Evolutionary conservation across 371 early-diverging fungal genomes (phyloP), one percentile per base, ranked within the genome.

Genomic region (Saksenaea oblongispora): DNA sequence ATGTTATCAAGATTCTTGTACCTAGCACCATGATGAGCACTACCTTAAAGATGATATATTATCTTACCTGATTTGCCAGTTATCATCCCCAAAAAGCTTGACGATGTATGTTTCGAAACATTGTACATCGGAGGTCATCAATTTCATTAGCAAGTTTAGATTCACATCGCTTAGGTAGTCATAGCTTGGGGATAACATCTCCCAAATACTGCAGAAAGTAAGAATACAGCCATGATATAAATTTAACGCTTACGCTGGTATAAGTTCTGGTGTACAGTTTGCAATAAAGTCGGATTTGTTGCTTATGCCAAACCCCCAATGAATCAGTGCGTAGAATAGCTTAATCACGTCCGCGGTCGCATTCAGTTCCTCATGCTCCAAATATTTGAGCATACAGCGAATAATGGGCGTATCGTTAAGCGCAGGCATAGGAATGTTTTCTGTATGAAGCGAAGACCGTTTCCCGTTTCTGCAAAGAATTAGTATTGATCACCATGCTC

Each of bases 21-120:
- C 54, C 83, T 79, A 58, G 8, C 5, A 31, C 13, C 36, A 31
- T 22, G 13, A 24, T 51, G 10, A 13, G 26, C 4, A 55, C 27
- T 15, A 55, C 15, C 5, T 34, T 18, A 44, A 27, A 63, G n/a
- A n/a, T 28, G 14, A 15, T 62, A 18, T 24, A 14, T 28, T 58
- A 31, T 15, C 17, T 61, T 76, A 80, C 76, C 83, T 73, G 11
- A 80, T 62, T 78, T 84, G 79, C 85, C 85, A 84, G 26, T 67
- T 75, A 1, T 57, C 35, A 61, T 80, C 68, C 54, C 82, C 75
- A 58, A 84, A 81, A 18, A 81, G 60, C 31, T 78, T 63, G 37
- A 67, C 68, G 14, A 83, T 82, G 55, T 72, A 80, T 2, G 77
- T 69, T 54, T 75, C 79, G 55, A 84, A 79, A 53, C 65, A 66